phyloP scores from a whole-genome alignment of 148 eudicot genomes.

The Polygonum aviculare region DNA sequence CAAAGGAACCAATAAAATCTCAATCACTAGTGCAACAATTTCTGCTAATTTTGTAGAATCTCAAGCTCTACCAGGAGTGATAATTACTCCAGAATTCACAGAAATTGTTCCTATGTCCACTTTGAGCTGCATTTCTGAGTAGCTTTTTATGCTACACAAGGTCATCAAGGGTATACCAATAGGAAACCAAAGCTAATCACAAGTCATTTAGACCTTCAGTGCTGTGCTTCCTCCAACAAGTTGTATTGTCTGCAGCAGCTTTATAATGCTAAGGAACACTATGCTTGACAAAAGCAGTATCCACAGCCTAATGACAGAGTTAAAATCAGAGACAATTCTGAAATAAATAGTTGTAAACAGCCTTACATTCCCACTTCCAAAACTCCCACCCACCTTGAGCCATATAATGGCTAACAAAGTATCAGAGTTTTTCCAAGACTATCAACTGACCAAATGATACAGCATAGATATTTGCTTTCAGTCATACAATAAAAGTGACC shows the following conservation, averaged over 20 bases:
- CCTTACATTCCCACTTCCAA: not conserved
- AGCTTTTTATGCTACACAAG: not conserved
- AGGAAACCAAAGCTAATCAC: not conserved
- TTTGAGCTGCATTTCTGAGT: not conserved
- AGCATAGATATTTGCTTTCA: not conserved
- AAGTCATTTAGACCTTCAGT: not conserved
- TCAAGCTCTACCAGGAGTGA: constrained; percentile 1
- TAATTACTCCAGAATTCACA: not conserved
- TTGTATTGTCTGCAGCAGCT: not conserved
- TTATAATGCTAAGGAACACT: not conserved
- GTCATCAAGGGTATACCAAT: not conserved
- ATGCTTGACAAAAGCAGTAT: not conserved
- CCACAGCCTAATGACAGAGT: not conserved
- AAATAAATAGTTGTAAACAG: not conserved
- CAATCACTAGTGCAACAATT: not conserved
- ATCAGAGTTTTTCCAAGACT: not conserved
- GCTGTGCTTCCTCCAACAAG: not conserved
- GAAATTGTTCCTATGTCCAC: not conserved
- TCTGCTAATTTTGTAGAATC: not conserved
- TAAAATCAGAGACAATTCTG: not conserved
- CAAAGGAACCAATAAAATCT: not conserved
- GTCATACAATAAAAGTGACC: not conserved
- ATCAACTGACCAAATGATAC: not conserved
- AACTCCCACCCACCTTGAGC: not conserved
- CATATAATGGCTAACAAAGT: not conserved